Conservation (phyloP, 2,329 filamentous ascomycete genomes). For the Nemania abortiva region DNA sequence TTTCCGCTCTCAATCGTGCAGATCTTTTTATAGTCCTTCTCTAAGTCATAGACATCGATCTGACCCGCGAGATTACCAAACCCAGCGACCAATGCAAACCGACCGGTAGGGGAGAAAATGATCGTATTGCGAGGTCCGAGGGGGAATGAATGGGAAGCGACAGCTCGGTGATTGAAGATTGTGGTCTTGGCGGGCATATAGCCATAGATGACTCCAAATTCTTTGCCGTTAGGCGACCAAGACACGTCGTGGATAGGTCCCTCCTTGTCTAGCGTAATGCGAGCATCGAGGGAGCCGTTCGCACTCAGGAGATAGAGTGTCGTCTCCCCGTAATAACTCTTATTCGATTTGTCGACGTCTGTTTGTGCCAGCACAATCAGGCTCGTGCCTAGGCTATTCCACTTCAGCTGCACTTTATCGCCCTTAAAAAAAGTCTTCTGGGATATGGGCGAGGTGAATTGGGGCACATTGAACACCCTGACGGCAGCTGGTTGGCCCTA, state of each 20-base stretch:
- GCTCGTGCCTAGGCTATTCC: constrained; percentile 92
- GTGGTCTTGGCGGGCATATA: constrained; percentile 99
- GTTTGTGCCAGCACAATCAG: constrained; percentile 96
- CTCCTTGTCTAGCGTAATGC: constrained; percentile 93
- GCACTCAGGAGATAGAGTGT: constrained; percentile 95
- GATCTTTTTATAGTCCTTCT: constrained; percentile 93
- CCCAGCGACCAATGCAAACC: constrained; percentile 92
- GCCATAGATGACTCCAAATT: constrained; percentile 97
- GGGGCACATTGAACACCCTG: constrained; percentile 92
- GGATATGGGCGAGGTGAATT: constrained; percentile 84
- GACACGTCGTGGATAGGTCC: constrained; percentile 97
- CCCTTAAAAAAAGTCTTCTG: constrained; percentile 99
- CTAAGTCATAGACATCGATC: constrained; percentile 96
- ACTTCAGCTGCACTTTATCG: constrained; percentile 98
- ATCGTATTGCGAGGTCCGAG: constrained; percentile 94
- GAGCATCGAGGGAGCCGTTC: constrained; percentile 91
- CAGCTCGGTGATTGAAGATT: constrained; percentile 92
- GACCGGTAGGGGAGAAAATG: constrained; percentile 90
- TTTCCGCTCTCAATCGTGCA: constrained; percentile 95
- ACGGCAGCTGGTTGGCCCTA: constrained; percentile 93
- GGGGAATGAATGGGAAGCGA: constrained; percentile 85
- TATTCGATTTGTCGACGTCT: constrained; percentile 97
- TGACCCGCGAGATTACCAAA: constrained; percentile 98
- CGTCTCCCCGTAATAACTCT: constrained; percentile 99
- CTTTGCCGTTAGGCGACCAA: constrained; percentile 98